phyloP scores from a whole-genome alignment of 73 alveolate species.

The Paramecium tetraurelia region DNA sequence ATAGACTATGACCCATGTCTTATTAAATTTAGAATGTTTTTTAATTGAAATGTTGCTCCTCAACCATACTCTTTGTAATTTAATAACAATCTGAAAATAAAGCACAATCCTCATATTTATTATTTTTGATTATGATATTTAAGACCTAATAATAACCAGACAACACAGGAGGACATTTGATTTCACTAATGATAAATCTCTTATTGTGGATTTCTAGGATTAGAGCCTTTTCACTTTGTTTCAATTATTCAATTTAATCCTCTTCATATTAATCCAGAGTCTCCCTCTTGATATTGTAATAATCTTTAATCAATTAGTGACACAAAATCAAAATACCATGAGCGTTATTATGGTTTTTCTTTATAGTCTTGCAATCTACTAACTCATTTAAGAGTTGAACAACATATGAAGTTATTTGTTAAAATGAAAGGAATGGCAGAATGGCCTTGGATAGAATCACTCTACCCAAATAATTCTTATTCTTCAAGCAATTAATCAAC shows the following conservation, averaged over 20 bases:
- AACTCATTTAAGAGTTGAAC: background rate
- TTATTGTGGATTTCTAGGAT: background rate
- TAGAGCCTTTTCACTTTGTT: background rate
- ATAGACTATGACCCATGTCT: background rate
- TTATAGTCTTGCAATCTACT: background rate
- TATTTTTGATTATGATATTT: background rate
- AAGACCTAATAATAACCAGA: background rate
- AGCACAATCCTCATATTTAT: background rate
- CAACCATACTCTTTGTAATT: background rate
- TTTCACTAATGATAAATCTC: background rate
- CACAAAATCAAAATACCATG: background rate
- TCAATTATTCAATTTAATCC: background rate
- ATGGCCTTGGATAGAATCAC: background rate
- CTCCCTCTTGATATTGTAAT: background rate
- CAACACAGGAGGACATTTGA: background rate
- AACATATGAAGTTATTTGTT: background rate
- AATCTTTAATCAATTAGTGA: constrained; percentile 18
- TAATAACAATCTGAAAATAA: background rate
- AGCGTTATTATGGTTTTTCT: background rate
- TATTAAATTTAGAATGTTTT: background rate
- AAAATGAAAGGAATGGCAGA: background rate
- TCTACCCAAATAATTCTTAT: constrained; percentile 62
- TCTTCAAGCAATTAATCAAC: constrained; percentile 45
- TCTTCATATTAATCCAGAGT: background rate
- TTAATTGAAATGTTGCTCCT: background rate